Percentiles rank a stretch among this genome's conserved stretches.
phyloP scores from a whole-genome alignment of 1,284 basidiomycete species.

The Lignosus rhinocerotis region DNA sequence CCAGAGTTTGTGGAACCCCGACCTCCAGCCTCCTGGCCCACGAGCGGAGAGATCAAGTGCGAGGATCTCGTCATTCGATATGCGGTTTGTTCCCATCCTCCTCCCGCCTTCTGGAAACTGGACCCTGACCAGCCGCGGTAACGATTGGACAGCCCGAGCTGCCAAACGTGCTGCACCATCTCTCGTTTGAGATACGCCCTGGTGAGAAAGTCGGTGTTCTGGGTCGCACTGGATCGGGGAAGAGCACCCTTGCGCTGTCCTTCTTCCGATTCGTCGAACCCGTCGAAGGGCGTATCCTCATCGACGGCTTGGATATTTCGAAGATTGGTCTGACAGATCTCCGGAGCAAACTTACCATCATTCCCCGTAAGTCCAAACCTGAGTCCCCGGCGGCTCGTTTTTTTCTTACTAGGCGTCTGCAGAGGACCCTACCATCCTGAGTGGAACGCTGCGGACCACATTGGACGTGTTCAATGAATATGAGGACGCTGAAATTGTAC shows the following conservation, averaged over 20 bases:
- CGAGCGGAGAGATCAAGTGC: constrained; percentile 73
- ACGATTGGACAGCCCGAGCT: constrained; percentile 61
- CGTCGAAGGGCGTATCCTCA: constrained; percentile 75
- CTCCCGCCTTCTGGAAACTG: constrained; percentile 15
- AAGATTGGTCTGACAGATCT: constrained; percentile 88
- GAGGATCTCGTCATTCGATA: constrained; percentile 86
- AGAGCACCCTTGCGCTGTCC: constrained; percentile 87
- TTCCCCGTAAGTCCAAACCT: constrained; percentile 69
- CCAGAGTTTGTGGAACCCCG: constrained; percentile 84
- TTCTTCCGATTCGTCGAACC: constrained; percentile 98
- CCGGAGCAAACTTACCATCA: constrained; percentile 85
- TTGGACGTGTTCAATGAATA: constrained; percentile 91
- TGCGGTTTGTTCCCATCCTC: constrained; percentile 56
- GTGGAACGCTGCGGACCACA: constrained; percentile 81
- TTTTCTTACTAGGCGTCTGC: background rate
- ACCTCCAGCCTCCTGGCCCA: constrained; percentile 84
- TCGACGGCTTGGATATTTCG: constrained; percentile 89
- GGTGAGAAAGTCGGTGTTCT: constrained; percentile 89
- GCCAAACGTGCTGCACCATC: constrained; percentile 82
- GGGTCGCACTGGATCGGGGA: constrained; percentile 87
- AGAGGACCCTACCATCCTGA: constrained; percentile 87
- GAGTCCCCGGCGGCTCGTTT: constrained; percentile 1
- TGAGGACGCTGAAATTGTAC: constrained; percentile 79
- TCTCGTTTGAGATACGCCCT: constrained; percentile 77
- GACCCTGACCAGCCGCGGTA: constrained; percentile 14